phyloP scores from a whole-genome alignment of 2,329 filamentous ascomycete genomes.

The Microascus cirrosus region DNA sequence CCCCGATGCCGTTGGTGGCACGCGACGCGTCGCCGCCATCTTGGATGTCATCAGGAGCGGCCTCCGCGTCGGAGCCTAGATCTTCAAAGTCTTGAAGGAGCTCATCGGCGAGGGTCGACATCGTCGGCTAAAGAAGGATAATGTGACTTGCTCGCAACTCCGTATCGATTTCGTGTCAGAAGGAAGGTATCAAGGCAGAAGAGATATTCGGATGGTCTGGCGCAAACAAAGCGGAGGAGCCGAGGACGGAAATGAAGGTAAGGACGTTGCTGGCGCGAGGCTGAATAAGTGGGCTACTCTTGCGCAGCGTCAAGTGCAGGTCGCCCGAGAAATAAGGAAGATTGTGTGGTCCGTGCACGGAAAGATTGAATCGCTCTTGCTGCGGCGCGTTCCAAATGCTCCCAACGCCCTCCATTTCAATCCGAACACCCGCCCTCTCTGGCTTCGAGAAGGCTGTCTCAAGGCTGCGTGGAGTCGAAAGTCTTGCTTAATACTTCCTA shows the following conservation, averaged over 20 bases:
- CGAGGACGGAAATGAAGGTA: neutral
- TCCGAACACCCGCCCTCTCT: neutral
- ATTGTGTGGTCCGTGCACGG: neutral
- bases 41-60: conserved; percentile 37
- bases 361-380: conserved; percentile 4
- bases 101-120: conserved; percentile 90
- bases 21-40: conserved; percentile 27
- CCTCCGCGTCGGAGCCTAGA: conserved; percentile 43
- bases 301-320: neutral
- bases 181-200: neutral
- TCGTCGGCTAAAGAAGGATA: conserved; percentile 24
- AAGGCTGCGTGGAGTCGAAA: neutral
- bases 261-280: neutral
- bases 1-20: conserved; percentile 32
- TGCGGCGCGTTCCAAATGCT: neutral
- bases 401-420: neutral
- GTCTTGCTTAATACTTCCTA: neutral
- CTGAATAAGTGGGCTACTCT: neutral
- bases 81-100: conserved; percentile 87
- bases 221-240: neutral
- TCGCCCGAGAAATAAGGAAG: neutral
- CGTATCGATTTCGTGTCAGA: neutral
- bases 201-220: neutral
- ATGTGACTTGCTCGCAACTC: neutral
- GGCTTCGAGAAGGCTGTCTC: neutral